A percentile compares a stretch with the other conserved stretches of the same genome.
These are phyloP conservation scores for Penicillium paxilli DNA, from an alignment of 495 filamentous ascomycete genomes.

Conservation along the genomic window DNA sequence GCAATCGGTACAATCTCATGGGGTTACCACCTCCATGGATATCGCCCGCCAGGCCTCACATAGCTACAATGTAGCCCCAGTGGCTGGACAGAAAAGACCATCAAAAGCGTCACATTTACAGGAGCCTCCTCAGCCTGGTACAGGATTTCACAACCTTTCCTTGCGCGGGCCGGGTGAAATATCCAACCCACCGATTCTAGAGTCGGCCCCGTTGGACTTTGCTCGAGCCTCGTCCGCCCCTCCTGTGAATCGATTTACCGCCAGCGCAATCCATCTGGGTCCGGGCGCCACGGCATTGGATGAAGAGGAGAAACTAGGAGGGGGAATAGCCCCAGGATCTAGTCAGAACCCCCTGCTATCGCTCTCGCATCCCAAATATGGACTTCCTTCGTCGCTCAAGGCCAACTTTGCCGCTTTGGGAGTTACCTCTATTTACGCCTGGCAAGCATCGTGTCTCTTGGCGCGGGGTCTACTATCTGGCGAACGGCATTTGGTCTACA, in stretches of 20 bases:
- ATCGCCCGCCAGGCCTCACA: slow-evolving; percentile 32
- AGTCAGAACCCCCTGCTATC: slow-evolving; percentile 60
- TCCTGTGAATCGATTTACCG: slow-evolving; percentile 32
- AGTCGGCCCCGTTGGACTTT: slow-evolving; percentile 24
- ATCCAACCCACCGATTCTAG: slow-evolving; percentile 12
- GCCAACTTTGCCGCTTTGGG: slow-evolving; percentile 64
- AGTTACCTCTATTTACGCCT: slow-evolving; percentile 72
- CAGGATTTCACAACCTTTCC: neutral
- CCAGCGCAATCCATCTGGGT: slow-evolving; percentile 39
- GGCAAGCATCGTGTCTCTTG: slow-evolving; percentile 79
- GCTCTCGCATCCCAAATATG: slow-evolving; percentile 65
- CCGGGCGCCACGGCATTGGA: slow-evolving; percentile 29
- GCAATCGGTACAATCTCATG: slow-evolving; percentile 35
- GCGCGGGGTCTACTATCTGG: slow-evolving; percentile 66
- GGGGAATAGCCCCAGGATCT: slow-evolving; percentile 50
- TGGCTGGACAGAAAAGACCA: slow-evolving; percentile 46
- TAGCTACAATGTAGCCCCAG: slow-evolving; percentile 31
- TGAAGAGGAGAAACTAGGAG: slow-evolving; percentile 42
- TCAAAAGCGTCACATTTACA: slow-evolving; percentile 8
- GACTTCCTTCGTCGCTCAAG: slow-evolving; percentile 59
- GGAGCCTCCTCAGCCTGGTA: neutral
- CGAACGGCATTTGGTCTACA: slow-evolving; percentile 73
- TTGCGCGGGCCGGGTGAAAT: slow-evolving; percentile 8
- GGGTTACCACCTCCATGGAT: slow-evolving; percentile 50
- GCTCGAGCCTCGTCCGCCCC: slow-evolving; percentile 24